These are phyloP conservation scores for Candida sakaeoensis DNA, from an alignment of 805 yeast species.

Conservation along the genomic window DNA sequence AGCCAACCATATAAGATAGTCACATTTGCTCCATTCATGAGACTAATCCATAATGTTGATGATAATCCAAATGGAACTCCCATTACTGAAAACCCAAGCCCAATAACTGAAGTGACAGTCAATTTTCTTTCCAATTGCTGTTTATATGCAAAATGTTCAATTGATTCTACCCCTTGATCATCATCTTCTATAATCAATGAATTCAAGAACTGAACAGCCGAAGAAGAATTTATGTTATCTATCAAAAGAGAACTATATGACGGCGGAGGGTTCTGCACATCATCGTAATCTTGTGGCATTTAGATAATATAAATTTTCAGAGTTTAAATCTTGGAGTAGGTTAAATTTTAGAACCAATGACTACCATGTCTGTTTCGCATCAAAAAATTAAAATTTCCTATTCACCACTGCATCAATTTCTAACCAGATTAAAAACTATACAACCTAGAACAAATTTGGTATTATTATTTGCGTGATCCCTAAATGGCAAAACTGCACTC, in stretches of 20 bases:
- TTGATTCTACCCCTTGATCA: constrained; percentile 50
- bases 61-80: constrained; percentile 79
- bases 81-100: constrained; percentile 77
- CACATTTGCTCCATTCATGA: constrained; percentile 73
- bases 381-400: background rate
- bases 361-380: constrained; percentile 2
- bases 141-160: constrained; percentile 71
- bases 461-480: no score
- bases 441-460: no score
- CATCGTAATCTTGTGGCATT: constrained; percentile 2
- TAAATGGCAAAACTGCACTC: no score
- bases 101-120: constrained; percentile 67
- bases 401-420: background rate
- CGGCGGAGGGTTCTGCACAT: constrained; percentile 8
- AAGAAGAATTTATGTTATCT: constrained; percentile 10
- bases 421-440: no score
- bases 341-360: background rate
- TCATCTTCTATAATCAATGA: constrained; percentile 23
- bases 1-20: constrained; percentile 76
- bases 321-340: background rate
- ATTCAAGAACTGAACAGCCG: constrained; percentile 14
- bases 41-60: constrained; percentile 66
- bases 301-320: no score
- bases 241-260: constrained; percentile 10
- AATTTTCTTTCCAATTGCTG: constrained; percentile 67